phyloP scores from a whole-genome alignment of 306 rosid genomes.

The Prunus salicina region DNA sequence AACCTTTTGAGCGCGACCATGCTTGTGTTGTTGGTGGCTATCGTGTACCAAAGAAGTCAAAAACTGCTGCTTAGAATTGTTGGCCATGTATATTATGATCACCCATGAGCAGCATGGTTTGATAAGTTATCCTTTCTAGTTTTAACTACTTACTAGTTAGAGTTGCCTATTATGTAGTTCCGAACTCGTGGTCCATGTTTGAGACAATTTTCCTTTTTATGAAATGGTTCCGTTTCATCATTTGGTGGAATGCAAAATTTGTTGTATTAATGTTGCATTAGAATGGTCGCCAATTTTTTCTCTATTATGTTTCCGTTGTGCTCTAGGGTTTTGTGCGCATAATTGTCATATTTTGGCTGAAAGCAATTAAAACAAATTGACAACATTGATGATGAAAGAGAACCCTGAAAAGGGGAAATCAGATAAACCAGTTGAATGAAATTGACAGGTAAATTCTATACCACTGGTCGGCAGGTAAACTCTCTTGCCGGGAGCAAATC shows the following conservation, averaged over 20 bases:
- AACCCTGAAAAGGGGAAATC: background rate
- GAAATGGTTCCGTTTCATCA: too few relatives aligned
- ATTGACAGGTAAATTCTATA: background rate
- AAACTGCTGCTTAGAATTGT: conserved; percentile 27
- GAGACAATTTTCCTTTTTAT: too few relatives aligned
- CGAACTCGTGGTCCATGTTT: too few relatives aligned
- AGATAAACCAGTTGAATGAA: background rate
- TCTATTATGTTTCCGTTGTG: too few relatives aligned
- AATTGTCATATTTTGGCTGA: background rate
- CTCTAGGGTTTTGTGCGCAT: too few relatives aligned
- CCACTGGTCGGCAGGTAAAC: background rate
- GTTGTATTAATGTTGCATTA: too few relatives aligned
- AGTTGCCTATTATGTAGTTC: too few relatives aligned
- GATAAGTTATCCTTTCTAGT: too few relatives aligned
- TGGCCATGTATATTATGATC: background rate
- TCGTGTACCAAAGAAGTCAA: conserved; percentile 60
- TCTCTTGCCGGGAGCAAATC: background rate
- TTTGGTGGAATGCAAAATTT: too few relatives aligned
- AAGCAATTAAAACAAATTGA: background rate
- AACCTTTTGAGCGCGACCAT: conserved; percentile 90
- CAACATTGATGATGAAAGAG: background rate
- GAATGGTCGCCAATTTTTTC: too few relatives aligned
- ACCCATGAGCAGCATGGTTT: too few relatives aligned
- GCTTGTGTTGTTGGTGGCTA: conserved; percentile 90
- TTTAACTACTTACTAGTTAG: too few relatives aligned